Conservation (phyloP, 2,329 filamentous ascomycete genomes). For the Knufia fluminis region DNA sequence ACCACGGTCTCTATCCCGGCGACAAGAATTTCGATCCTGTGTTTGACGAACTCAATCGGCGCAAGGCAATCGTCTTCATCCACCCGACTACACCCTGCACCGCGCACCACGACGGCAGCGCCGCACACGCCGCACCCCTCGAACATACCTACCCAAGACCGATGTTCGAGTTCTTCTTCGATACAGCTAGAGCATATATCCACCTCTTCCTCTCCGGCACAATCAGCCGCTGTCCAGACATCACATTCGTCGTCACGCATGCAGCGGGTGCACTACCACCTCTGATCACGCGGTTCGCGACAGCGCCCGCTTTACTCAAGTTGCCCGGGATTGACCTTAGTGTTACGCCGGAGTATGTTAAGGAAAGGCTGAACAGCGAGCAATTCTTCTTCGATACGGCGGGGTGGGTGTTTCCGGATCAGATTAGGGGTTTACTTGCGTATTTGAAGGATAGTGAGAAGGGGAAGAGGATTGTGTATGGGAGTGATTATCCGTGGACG, state of each 20-base stretch:
- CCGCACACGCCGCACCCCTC: constrained; percentile 18
- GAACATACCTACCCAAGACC: constrained; percentile 32
- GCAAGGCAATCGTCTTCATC: constrained; percentile 44
- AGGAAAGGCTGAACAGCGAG: constrained; percentile 18
- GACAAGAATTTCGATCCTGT: constrained; percentile 37
- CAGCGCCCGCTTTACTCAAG: constrained; percentile 15
- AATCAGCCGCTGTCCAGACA: constrained; percentile 36
- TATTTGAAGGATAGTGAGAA: constrained; percentile 13
- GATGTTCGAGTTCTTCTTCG: constrained; percentile 46
- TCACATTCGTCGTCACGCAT: constrained; percentile 43
- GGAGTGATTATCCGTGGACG: constrained; percentile 22
- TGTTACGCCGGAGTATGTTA: constrained; percentile 17
- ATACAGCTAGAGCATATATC: constrained; percentile 40
- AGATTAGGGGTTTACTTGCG: constrained; percentile 20
- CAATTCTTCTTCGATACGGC: constrained; percentile 23
- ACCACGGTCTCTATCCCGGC: constrained; percentile 45
- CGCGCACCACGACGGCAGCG: background rate
- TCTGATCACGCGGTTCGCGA: constrained; percentile 19
- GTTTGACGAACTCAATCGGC: constrained; percentile 40
- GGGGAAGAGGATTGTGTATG: constrained; percentile 19
- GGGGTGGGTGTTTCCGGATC: constrained; percentile 20
- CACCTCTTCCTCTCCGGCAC: constrained; percentile 43
- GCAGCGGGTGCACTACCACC: constrained; percentile 37
- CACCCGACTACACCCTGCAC: constrained; percentile 40
- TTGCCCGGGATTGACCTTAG: constrained; percentile 15